Conservation (phyloP, 345 rosid genomes). For the Dimocarpus longan region DNA sequence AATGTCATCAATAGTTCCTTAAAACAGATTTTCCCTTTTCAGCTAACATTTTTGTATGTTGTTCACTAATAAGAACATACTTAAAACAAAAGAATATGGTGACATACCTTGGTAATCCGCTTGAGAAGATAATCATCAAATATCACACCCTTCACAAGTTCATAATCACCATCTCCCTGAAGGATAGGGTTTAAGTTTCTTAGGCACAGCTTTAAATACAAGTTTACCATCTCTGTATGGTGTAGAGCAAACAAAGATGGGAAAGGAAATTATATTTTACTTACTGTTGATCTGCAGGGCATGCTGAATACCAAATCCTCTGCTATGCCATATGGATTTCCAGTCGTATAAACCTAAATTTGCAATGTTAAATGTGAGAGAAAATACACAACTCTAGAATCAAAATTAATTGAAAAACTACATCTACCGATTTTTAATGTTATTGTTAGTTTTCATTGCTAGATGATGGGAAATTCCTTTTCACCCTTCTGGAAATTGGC, state of each 20-base stretch:
- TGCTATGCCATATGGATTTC: conserved; percentile 87
- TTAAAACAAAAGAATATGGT: not conserved
- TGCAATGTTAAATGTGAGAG: conserved; percentile 13
- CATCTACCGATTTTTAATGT: not conserved
- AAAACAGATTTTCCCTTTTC: too few species aligned
- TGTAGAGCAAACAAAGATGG: not conserved
- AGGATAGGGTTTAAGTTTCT: conserved; percentile 13
- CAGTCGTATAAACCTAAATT: conserved; percentile 76
- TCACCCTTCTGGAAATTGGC: not conserved
- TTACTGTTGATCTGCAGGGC: conserved; percentile 97
- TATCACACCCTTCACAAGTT: conserved; percentile 79
- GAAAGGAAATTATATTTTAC: not conserved
- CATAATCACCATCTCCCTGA: conserved; percentile 98
- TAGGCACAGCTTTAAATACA: not conserved
- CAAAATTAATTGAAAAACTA: not conserved
- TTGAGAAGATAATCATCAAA: conserved; percentile 82
- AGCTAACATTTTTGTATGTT: not conserved
- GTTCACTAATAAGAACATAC: not conserved
- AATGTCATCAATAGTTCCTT: not conserved
- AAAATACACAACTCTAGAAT: not conserved
- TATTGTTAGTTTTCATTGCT: not conserved
- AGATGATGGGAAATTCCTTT: not conserved
- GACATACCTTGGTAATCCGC: conserved; percentile 72
- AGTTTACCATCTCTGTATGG: not conserved
- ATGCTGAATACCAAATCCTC: conserved; percentile 93